Base-by-base conservation (phyloP, 73 alveolate genomes). In the Paramecium tetraurelia region DNA sequence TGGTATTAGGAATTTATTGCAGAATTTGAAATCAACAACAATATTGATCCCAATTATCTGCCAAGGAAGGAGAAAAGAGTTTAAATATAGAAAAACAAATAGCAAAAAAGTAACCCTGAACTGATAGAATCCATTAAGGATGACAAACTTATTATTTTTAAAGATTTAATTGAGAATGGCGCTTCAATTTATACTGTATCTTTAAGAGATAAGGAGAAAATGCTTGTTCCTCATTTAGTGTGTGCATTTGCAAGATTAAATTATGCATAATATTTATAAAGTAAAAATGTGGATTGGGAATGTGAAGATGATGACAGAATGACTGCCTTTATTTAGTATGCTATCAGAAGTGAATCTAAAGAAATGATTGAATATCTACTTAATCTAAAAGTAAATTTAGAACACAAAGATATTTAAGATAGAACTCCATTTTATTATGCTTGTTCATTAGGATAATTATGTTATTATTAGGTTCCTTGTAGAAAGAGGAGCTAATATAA, bases 361-460 rank as follows among this genome's bases (percentile, higher is more conserved):
- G 40, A 70, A 38, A 59, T 71, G 86, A 72, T 89, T 12, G 75
- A 89, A 71, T 89, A 59, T 71, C 33, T 89, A 14, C 58, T 70
- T 43, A 83, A 89, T 1, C 21, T 46, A 50, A 89, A 89, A 43
- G 92, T 89, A 9, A 89, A 89, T 46, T 29, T 89, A 22, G 94
- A 89, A 46, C 94, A 89, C 18, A 10, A 68, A 27, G 94, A 89
- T 70, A 70, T 71, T 43, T 70, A 70, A 83, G 43, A 71, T 41
- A 89, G 94, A 70, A 89, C 94, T 41, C 94, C 94, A 70, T 89
- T 89, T 50, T 89, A 89, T 71, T 89, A 83, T 58, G 94, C 94
- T 18, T 89, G 94, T 16, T 89, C 92, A 20, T 21, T 70, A 44
- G 94, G 94, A 43, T 20, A 89, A 12, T 63, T 89, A 3, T 31